phyloP scores from a whole-genome alignment of 257 asterid genomes.

The Coffea eugenioides region DNA sequence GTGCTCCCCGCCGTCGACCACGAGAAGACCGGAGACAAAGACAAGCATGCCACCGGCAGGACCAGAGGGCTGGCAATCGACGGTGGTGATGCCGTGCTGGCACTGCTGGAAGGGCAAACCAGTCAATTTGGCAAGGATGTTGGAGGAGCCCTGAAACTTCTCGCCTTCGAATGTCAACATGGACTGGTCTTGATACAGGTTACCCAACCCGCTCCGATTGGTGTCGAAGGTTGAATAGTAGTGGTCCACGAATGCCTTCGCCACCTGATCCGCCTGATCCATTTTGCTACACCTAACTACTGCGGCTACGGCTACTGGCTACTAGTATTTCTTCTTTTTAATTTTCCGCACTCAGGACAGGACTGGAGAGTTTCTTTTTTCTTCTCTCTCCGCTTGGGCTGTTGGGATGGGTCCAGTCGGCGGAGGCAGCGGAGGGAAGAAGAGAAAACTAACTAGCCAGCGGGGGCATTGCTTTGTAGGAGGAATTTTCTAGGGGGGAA shows the following conservation, averaged over 20 bases:
- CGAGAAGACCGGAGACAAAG: constrained; percentile 43
- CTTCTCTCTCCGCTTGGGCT: too few relatives aligned
- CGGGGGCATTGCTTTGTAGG: too few relatives aligned
- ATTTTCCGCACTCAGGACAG: background rate
- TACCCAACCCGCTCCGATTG: constrained; percentile 33
- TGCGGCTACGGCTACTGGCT: too few relatives aligned
- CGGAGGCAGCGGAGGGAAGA: too few relatives aligned
- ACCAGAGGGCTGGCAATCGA: constrained; percentile 54
- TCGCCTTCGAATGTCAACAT: constrained; percentile 52
- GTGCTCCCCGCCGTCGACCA: constrained; percentile 47
- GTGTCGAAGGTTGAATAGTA: constrained; percentile 45
- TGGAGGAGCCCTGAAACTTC: constrained; percentile 41
- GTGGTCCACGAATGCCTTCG: constrained; percentile 53
- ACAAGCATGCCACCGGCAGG: constrained; percentile 50
- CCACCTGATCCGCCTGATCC: constrained; percentile 43
- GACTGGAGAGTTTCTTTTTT: too few relatives aligned
- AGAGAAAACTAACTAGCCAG: too few relatives aligned
- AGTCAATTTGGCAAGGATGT: constrained; percentile 33
- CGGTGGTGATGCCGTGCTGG: constrained; percentile 41
- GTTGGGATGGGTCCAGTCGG: too few relatives aligned
- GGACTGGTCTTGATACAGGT: constrained; percentile 40
- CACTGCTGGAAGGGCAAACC: constrained; percentile 50
- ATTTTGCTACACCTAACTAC: background rate
- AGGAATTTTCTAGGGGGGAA: too few relatives aligned
- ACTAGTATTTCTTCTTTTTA: background rate